phyloP scores from a whole-genome alignment of 345 rosid species.

The Citrus inodora region DNA sequence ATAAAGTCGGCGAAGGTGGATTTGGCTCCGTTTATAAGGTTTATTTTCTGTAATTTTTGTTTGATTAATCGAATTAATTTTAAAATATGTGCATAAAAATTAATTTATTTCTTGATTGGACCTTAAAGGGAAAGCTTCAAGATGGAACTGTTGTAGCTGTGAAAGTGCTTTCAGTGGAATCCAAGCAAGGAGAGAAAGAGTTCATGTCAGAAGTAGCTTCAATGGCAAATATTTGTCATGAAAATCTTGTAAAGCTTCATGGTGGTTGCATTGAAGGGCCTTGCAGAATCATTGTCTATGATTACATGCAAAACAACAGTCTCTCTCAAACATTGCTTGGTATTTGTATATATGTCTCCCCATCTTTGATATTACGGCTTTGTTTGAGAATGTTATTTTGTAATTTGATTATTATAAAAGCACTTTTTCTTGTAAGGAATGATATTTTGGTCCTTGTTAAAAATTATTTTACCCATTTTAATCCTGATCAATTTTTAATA shows the following conservation, averaged over 20 bases:
- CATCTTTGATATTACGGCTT: neutral
- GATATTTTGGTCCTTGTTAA: no score
- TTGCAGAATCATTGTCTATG: slow-evolving; percentile 33
- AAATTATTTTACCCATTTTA: no score
- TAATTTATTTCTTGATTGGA: neutral
- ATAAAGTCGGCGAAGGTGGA: slow-evolving; percentile 47
- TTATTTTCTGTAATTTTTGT: no score
- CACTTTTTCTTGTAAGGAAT: no score
- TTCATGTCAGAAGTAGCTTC: slow-evolving; percentile 39
- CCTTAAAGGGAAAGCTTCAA: slow-evolving; percentile 30
- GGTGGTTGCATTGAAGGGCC: slow-evolving; percentile 42
- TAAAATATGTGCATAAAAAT: neutral
- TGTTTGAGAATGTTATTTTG: neutral
- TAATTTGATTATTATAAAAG: no score
- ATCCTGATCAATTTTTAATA: no score
- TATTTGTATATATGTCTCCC: neutral
- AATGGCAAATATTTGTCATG: slow-evolving; percentile 26
- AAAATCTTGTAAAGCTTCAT: slow-evolving; percentile 34
- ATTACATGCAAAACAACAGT: slow-evolving; percentile 36
- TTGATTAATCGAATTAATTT: no score
- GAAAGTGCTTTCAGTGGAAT: slow-evolving; percentile 36
- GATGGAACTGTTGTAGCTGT: slow-evolving; percentile 37
- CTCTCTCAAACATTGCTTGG: slow-evolving; percentile 27
- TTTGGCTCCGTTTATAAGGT: slow-evolving; percentile 42
- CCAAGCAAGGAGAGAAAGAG: slow-evolving; percentile 40